A percentile compares a stretch with the other conserved stretches of the same genome.
Evolutionary conservation across 2,329 filamentous ascomycete species (phyloP).

Genomic region (Plectosphaerella plurivora): DNA sequence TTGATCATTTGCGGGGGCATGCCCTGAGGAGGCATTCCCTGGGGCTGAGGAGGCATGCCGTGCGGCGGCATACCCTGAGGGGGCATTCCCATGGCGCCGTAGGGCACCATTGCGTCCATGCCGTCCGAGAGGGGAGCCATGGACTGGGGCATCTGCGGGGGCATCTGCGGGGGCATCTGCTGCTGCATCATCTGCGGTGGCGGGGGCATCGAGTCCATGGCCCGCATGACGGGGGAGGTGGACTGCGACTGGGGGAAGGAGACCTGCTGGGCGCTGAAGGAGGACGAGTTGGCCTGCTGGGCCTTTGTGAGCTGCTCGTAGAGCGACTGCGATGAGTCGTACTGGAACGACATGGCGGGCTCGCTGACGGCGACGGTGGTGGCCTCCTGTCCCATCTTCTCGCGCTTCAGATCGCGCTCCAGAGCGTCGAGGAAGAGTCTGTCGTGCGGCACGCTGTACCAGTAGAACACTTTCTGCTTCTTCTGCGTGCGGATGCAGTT

Average conservation of each 20-base stretch:
- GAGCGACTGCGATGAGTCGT: slow-evolving; percentile 97
- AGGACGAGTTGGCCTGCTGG: slow-evolving; percentile 97
- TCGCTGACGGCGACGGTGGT: slow-evolving; percentile 96
- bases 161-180: slow-evolving; percentile 39
- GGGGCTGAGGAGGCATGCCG: slow-evolving; percentile 63
- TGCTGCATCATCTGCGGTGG: slow-evolving; percentile 74
- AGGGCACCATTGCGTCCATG: slow-evolving; percentile 71
- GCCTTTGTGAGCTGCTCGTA: slow-evolving; percentile 99
- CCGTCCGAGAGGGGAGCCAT: slow-evolving; percentile 50
- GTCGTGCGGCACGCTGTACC: slow-evolving; percentile 99
- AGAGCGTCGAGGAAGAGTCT: slow-evolving; percentile 94
- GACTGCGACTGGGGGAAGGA: slow-evolving; percentile 72
- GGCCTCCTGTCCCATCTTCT: slow-evolving; percentile 99
- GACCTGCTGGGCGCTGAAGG: slow-evolving; percentile 76
- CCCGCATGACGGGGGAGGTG: slow-evolving; percentile 82
- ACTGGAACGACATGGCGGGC: slow-evolving; percentile 95
- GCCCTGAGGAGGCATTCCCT: slow-evolving; percentile 9
- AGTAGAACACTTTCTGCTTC: slow-evolving; percentile 99
- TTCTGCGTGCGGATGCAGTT: slow-evolving; percentile 99
- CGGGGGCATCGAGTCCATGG: slow-evolving; percentile 91
- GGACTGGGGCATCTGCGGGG: slow-evolving; percentile 49
- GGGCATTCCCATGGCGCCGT: slow-evolving; percentile 54
- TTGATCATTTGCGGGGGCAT: slow-evolving; percentile 61
- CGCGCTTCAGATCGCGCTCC: slow-evolving; percentile 94
- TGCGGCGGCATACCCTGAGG: slow-evolving; percentile 33